Evolutionary conservation across 2,329 filamentous ascomycete genomes (phyloP).

Genomic region (Penicillium sp.): DNA sequence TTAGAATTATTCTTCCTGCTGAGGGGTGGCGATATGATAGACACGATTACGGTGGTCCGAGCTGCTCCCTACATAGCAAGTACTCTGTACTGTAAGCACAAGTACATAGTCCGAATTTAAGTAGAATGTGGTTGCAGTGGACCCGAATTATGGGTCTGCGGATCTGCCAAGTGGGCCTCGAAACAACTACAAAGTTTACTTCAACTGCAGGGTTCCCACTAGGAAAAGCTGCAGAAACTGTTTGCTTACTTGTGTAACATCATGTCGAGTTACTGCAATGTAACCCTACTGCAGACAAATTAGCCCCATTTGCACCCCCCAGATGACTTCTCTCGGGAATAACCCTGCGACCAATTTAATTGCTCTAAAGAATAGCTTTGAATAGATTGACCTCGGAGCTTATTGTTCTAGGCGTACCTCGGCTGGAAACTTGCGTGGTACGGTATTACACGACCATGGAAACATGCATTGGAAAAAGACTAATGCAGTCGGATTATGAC

Average conservation of each 20-base stretch:
- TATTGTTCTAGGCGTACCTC: background rate
- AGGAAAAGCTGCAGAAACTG: background rate
- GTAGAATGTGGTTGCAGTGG: too few species aligned
- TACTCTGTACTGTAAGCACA: too few species aligned
- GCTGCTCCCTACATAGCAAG: too few species aligned
- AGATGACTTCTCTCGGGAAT: background rate
- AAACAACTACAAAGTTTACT: background rate
- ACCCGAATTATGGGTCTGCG: background rate
- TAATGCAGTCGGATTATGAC: background rate
- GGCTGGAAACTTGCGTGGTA: too few species aligned
- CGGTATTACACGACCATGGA: background rate
- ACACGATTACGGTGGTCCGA: background rate
- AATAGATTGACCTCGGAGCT: background rate
- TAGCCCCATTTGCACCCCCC: background rate
- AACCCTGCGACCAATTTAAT: background rate
- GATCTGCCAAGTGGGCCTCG: background rate
- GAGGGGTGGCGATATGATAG: background rate
- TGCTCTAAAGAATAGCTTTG: background rate
- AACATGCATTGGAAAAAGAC: background rate
- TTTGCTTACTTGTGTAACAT: background rate
- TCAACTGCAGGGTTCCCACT: background rate
- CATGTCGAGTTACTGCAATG: background rate
- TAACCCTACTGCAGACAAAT: background rate
- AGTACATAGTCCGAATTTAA: too few species aligned
- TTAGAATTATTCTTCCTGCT: too few species aligned